phyloP scores from a whole-genome alignment of 768 basidiomycete species.

The Rubroboletus satanas region DNA sequence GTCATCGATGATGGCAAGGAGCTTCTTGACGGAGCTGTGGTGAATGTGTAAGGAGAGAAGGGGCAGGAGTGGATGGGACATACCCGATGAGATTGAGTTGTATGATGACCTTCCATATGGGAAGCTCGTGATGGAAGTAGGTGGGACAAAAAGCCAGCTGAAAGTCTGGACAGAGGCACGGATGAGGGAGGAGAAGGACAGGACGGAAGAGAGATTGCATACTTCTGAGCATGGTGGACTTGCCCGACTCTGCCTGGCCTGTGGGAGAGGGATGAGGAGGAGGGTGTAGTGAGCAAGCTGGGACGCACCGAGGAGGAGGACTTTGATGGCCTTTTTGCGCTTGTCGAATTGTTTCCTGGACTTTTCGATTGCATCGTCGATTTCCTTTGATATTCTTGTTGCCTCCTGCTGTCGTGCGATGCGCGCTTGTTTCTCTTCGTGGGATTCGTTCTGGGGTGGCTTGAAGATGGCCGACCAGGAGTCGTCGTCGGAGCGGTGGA shows the following conservation, averaged over 20 bases:
- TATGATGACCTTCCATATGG: conserved; percentile 60
- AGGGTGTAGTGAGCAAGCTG: accelerated
- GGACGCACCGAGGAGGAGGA: conserved; percentile 25
- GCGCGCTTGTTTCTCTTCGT: background rate
- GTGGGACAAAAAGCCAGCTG: conserved; percentile 62
- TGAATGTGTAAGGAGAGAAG: background rate
- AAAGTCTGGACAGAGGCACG: conserved; percentile 45
- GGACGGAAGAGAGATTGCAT: background rate
- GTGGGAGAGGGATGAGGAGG: background rate
- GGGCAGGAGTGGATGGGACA: background rate
- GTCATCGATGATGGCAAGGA: conserved; percentile 50
- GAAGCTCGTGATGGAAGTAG: conserved; percentile 54
- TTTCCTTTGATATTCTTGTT: conserved; percentile 19
- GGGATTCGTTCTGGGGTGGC: conserved; percentile 15
- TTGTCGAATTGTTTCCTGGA: conserved; percentile 18
- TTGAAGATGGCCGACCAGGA: conserved; percentile 24
- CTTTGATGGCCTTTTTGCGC: conserved; percentile 28
- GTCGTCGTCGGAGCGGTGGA: conserved; percentile 2
- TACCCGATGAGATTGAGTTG: conserved; percentile 69
- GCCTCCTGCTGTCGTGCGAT: conserved; percentile 25
- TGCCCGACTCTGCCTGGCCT: conserved; percentile 32
- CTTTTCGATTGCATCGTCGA: conserved; percentile 30
- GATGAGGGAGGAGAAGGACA: background rate
- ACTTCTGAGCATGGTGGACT: conserved; percentile 33
- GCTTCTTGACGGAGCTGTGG: conserved; percentile 52